Evolutionary conservation across 345 rosid species (phyloP).

Genomic region (Acer negundo): DNA sequence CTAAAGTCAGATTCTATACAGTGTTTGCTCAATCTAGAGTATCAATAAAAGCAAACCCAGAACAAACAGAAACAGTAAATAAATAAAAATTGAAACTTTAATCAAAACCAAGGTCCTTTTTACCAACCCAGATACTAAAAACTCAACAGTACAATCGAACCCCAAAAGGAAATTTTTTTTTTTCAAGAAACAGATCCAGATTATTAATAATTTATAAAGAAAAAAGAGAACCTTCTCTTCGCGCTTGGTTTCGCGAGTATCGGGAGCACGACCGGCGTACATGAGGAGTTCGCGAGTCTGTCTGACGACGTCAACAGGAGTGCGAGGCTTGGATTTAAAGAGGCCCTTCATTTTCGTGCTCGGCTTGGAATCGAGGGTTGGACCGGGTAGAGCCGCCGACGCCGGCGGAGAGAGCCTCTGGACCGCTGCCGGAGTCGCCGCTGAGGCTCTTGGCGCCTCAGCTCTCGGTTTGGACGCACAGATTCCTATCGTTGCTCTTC

Average conservation of each 20-base stretch:
- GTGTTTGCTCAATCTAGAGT: background rate
- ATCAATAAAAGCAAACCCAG: background rate
- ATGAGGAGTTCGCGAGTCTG: constrained; percentile 90
- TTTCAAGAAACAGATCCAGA: background rate
- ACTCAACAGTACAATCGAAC: background rate
- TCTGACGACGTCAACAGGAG: constrained; percentile 78
- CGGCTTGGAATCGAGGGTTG: background rate
- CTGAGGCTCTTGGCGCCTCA: constrained; percentile 42
- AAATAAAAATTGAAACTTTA: background rate
- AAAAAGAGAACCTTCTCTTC: constrained; percentile 55
- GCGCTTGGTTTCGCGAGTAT: constrained; percentile 56
- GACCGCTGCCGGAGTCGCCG: constrained; percentile 11
- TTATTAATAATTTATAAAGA: background rate
- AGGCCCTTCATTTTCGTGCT: constrained; percentile 70
- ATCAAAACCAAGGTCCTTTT: background rate
- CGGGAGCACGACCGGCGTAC: constrained; percentile 42
- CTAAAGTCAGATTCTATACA: background rate
- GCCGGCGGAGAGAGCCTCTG: constrained; percentile 24
- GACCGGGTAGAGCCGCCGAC: background rate
- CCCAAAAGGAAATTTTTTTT: background rate
- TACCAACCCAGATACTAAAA: background rate
- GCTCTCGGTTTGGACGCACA: constrained; percentile 37
- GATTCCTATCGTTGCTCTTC: constrained; percentile 41
- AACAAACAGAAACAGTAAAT: too few relatives aligned
- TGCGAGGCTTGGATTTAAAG: constrained; percentile 87